Evolutionary conservation across 1,139 yeast genomes (phyloP).

Genomic region (Casaregolazyma suthepensis): DNA sequence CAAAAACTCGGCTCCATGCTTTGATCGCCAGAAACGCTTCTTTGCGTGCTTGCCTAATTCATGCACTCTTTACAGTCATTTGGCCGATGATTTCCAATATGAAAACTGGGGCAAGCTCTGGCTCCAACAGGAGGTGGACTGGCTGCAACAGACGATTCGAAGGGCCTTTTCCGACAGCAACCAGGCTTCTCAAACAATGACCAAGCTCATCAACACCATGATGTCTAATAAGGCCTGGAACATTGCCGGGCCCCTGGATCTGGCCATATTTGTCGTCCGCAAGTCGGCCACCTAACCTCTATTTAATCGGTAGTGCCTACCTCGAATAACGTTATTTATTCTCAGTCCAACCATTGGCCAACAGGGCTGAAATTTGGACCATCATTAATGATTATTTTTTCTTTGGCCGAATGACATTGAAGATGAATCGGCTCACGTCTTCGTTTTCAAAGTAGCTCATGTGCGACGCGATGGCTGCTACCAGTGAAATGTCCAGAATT

Average conservation of each 20-base stretch:
- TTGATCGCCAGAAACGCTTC: conserved; percentile 15
- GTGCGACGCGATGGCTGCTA: conserved; percentile 82
- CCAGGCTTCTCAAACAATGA: conserved; percentile 8
- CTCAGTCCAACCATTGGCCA: not conserved
- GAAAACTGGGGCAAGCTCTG: conserved; percentile 25
- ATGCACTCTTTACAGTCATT: conserved; percentile 15
- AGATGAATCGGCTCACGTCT: conserved; percentile 73
- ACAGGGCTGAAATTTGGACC: not conserved
- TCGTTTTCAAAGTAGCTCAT: conserved; percentile 82
- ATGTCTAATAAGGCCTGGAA: conserved; percentile 19
- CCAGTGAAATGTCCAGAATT: conserved; percentile 67
- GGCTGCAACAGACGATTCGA: conserved; percentile 16
- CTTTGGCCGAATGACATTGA: conserved; percentile 26
- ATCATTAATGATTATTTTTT: not conserved
- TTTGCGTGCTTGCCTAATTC: conserved; percentile 15
- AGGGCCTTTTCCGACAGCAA: not conserved
- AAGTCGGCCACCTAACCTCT: conserved; percentile 8
- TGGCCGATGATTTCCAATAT: conserved; percentile 14
- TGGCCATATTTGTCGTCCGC: conserved; percentile 20
- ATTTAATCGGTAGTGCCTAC: not conserved
- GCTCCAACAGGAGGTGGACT: conserved; percentile 22
- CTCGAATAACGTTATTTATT: not conserved
- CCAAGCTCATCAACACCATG: conserved; percentile 19
- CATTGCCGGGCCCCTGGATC: conserved; percentile 15
- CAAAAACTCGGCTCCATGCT: conserved; percentile 15